A percentile compares a stretch with the other conserved stretches of the same genome.
Evolutionary conservation across 495 filamentous ascomycete species (phyloP).

Genomic region (Neurospora sp.): DNA sequence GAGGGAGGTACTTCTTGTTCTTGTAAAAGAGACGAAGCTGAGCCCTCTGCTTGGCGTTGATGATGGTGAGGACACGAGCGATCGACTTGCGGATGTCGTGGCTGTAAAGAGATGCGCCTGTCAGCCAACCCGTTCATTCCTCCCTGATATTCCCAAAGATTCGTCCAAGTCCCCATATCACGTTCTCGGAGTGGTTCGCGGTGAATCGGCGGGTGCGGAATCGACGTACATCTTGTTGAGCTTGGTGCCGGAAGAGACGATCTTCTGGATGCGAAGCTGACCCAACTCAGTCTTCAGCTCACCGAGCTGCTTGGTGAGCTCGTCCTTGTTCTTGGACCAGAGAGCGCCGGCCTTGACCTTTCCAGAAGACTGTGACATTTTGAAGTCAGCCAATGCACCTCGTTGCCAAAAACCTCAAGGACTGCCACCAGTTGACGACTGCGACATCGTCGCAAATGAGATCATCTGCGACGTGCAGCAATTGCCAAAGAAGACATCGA

Average conservation of each 20-base stretch:
- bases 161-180: not conserved
- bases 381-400: constrained; percentile 18
- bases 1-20: constrained; percentile 96
- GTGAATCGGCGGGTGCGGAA: not conserved
- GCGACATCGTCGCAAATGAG: not conserved
- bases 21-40: constrained; percentile 99
- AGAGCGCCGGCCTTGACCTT: constrained; percentile 93
- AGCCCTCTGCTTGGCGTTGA: constrained; percentile 96
- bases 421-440: not conserved
- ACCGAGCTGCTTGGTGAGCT: constrained; percentile 79
- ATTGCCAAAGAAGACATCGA: not conserved
- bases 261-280: constrained; percentile 93
- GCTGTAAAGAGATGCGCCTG: constrained; percentile 37
- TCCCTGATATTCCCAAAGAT: not conserved
- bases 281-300: constrained; percentile 92
- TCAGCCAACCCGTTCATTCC: constrained; percentile 8
- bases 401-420: not conserved
- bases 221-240: constrained; percentile 88
- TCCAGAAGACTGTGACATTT: constrained; percentile 56
- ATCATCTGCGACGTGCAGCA: not conserved
- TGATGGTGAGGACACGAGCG: constrained; percentile 94
- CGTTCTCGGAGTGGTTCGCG: not conserved
- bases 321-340: constrained; percentile 98
- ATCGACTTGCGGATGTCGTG: constrained; percentile 99
- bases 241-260: constrained; percentile 84